Evolutionary conservation across 768 basidiomycete genomes (phyloP), one percentile per base, ranked within the genome.

Genomic region (Cystofilobasidium macerans): DNA sequence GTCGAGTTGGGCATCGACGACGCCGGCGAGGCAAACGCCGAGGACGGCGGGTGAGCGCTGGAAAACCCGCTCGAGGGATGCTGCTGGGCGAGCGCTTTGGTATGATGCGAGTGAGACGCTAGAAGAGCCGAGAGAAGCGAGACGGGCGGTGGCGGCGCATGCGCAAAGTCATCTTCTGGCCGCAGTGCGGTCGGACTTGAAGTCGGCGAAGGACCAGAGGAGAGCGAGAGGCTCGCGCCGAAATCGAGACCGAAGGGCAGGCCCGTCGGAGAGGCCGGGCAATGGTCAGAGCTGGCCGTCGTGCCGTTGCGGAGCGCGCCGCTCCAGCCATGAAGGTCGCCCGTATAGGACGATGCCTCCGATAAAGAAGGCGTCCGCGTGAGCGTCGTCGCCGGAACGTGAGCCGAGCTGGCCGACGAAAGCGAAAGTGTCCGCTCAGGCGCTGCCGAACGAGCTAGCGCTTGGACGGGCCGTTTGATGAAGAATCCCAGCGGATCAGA

Each of bases 401-500:
- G 8, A 6, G 48, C n/a, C 51, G 51, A 54, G 14, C 51, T 30
- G 7, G 28, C 8, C 26, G 51, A 54, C 51, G 51, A 54, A 2
- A 54, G 51, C 51, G 51, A 54, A 4, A 54, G 51, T 7, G 51
- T 54, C 28, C 51, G 26, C n/a, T 54, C 51, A 2, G 28, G 51
- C 26, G 51, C 51, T 11, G 16, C 51, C 5, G 51, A 30, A 5
- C 28, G 51, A 3, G 51, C 20, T 6, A 58, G 36, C 3, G 54
- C 2, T 16, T 22, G 36, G 5, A 60, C 42, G 4, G 58, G 58
- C 6, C 58, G 58, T 28, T 60, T 60, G 58, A 60, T 16, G 26
- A 60, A 60, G 11, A 60, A n/a, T n/a, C 58, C 58, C 40, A 60
- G 58, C 4, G 58, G 58, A 28, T 60, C 58, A 4, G 58, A 60